These are phyloP conservation scores for Colletotrichum liaoningense DNA, from an alignment of 2,329 filamentous ascomycete species.

Conservation along the genomic window DNA sequence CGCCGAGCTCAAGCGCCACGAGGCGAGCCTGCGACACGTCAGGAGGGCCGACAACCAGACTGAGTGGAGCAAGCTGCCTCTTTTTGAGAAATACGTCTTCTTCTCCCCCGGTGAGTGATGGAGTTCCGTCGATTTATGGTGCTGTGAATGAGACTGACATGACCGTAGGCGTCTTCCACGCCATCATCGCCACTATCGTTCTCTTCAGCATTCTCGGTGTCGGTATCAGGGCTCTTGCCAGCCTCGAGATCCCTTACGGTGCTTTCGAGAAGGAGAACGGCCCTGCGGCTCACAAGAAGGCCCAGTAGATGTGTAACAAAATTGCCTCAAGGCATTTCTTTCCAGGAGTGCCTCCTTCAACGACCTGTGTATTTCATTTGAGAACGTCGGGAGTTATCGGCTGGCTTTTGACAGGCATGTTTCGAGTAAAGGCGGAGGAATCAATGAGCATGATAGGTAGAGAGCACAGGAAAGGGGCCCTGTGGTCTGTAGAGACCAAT, in stretches of 20 bases:
- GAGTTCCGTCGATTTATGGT: not conserved
- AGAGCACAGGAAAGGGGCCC: not conserved
- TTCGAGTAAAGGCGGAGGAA: slow-evolving; percentile 8
- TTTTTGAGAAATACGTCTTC: slow-evolving; percentile 96
- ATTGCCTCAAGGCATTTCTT: not conserved
- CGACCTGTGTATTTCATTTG: slow-evolving; percentile 25
- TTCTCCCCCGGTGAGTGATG: slow-evolving; percentile 80
- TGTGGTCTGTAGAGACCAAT: not conserved
- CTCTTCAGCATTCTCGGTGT: slow-evolving; percentile 83
- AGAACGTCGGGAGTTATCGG: slow-evolving; percentile 34
- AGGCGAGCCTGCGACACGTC: slow-evolving; percentile 42
- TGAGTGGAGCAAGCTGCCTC: slow-evolving; percentile 56
- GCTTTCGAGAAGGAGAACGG: slow-evolving; percentile 98
- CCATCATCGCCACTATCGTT: slow-evolving; percentile 75
- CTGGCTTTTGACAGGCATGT: slow-evolving; percentile 30
- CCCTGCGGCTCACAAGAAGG: slow-evolving; percentile 90
- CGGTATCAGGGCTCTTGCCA: slow-evolving; percentile 80
- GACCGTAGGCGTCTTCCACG: slow-evolving; percentile 87
- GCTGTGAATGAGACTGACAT: slow-evolving; percentile 15
- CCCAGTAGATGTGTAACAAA: slow-evolving; percentile 71
- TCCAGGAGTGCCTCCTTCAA: not conserved
- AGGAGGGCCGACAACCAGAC: slow-evolving; percentile 53
- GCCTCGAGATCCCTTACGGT: slow-evolving; percentile 89
- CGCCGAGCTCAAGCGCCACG: slow-evolving; percentile 78
- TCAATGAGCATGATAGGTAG: slow-evolving; percentile 1